Percentiles rank a stretch among this genome's conserved stretches.
Evolutionary conservation across 2,329 filamentous ascomycete genomes (phyloP).

Genomic region (Phymatotrichopsis omnivora): DNA sequence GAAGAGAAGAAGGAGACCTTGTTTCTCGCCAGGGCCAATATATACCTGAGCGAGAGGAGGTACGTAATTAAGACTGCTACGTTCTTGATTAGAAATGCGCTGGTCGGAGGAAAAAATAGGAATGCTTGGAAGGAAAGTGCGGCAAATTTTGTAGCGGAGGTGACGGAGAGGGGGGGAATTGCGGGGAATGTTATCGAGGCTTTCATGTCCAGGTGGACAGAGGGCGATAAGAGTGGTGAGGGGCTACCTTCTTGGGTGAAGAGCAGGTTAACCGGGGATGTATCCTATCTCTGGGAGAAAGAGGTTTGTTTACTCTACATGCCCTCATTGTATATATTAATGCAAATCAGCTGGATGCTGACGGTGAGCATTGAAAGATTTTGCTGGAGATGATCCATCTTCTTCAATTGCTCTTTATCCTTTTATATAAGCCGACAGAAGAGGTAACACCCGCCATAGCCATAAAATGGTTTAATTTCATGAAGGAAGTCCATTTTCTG

Average conservation of each 20-base stretch:
- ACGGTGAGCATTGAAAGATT: constrained; percentile 17
- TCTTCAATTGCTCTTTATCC: constrained; percentile 61
- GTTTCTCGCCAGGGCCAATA: constrained; percentile 56
- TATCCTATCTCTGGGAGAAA: constrained; percentile 26
- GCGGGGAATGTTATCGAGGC: constrained; percentile 18
- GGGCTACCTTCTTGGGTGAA: constrained; percentile 25
- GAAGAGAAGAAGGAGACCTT: constrained; percentile 48
- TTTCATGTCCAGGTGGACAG: constrained; percentile 20
- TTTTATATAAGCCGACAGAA: constrained; percentile 49
- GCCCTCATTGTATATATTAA: neutral
- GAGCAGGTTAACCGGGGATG: constrained; percentile 13
- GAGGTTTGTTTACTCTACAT: constrained; percentile 17
- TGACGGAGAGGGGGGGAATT: constrained; percentile 20
- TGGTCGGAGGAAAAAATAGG: constrained; percentile 33
- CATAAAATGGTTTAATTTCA: constrained; percentile 63
- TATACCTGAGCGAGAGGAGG: constrained; percentile 62
- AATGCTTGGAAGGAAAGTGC: constrained; percentile 40
- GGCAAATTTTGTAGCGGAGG: constrained; percentile 19
- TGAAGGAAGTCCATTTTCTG: constrained; percentile 60
- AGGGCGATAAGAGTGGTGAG: constrained; percentile 17
- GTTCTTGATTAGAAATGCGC: constrained; percentile 22
- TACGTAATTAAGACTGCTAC: constrained; percentile 53
- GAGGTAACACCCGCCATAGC: constrained; percentile 50
- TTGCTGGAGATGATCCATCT: constrained; percentile 63
- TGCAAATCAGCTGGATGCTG: neutral